phyloP scores from a whole-genome alignment of 2,329 filamentous ascomycete species.

The Beauveria asiatica region DNA sequence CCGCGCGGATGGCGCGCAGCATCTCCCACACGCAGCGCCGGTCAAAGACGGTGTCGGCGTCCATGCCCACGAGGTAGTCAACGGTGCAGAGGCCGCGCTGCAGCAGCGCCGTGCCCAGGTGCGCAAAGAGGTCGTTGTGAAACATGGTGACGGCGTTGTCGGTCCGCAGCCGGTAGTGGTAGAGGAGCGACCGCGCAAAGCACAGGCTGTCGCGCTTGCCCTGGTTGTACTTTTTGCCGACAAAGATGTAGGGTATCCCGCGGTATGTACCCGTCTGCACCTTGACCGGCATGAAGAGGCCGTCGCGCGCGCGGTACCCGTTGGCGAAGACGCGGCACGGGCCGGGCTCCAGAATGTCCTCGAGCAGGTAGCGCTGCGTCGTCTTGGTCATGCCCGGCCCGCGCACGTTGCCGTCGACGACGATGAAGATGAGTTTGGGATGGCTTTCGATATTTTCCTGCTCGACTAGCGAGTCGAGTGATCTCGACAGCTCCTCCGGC shows the following conservation, averaged over 20 bases:
- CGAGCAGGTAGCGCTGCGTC: conserved; percentile 36
- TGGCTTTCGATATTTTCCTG: conserved; percentile 35
- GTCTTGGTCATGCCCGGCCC: conserved; percentile 40
- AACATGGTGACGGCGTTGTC: conserved; percentile 36
- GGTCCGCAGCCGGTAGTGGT: conserved; percentile 37
- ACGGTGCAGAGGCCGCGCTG: conserved; percentile 30
- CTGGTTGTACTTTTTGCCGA: conserved; percentile 41
- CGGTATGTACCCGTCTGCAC: conserved; percentile 36
- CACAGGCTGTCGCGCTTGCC: conserved; percentile 42
- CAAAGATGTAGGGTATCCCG: conserved; percentile 37
- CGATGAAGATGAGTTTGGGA: conserved; percentile 35
- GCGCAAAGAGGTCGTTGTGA: conserved; percentile 33
- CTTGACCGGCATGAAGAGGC: conserved; percentile 36
- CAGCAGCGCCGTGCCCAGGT: conserved; percentile 30
- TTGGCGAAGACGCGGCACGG: conserved; percentile 28
- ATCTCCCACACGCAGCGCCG: conserved; percentile 35
- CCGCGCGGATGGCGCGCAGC: conserved; percentile 32
- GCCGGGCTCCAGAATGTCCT: conserved; percentile 35
- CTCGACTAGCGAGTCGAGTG: conserved; percentile 36
- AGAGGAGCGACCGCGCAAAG: conserved; percentile 39
- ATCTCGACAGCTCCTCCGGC: conserved; percentile 32
- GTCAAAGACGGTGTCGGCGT: conserved; percentile 40
- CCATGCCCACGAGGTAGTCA: conserved; percentile 38
- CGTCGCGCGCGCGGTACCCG: conserved; percentile 38
- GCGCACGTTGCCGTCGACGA: conserved; percentile 39